Conservation (phyloP, 2,329 filamentous ascomycete species). For the Elsinoe batatas region DNA sequence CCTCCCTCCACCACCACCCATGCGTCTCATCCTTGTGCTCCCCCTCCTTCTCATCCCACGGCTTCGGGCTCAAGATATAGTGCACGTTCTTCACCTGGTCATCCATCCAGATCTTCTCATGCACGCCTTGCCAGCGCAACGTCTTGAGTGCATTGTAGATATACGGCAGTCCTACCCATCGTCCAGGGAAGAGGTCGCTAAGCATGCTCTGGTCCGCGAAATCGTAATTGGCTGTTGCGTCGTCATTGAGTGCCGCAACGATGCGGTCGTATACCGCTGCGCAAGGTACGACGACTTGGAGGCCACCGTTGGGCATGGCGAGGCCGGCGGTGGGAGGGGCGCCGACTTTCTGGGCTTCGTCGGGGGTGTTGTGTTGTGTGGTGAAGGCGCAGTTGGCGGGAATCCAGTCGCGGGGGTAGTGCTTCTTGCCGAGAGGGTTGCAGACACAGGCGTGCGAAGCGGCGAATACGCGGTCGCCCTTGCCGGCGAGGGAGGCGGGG, state of each 20-base stretch:
- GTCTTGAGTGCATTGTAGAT: slow-evolving; percentile 54
- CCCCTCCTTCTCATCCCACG: slow-evolving; percentile 47
- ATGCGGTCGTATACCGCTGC: slow-evolving; percentile 44
- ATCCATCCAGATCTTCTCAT: slow-evolving; percentile 51
- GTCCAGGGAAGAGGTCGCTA: slow-evolving; percentile 46
- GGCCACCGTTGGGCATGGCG: slow-evolving; percentile 50
- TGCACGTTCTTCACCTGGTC: slow-evolving; percentile 53
- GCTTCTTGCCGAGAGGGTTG: slow-evolving; percentile 66
- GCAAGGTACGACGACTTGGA: slow-evolving; percentile 53
- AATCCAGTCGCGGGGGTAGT: slow-evolving; percentile 68
- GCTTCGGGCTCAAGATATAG: slow-evolving; percentile 53
- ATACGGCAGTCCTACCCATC: slow-evolving; percentile 51
- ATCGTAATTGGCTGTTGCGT: slow-evolving; percentile 41
- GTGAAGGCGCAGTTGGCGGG: slow-evolving; percentile 54
- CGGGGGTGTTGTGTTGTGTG: slow-evolving; percentile 43
- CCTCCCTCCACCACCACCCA: slow-evolving; percentile 49
- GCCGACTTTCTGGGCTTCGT: slow-evolving; percentile 43
- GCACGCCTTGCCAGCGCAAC: slow-evolving; percentile 46
- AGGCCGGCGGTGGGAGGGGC: slow-evolving; percentile 42
- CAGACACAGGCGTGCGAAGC: slow-evolving; percentile 78
- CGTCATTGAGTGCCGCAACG: slow-evolving; percentile 35
- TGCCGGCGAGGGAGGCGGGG: slow-evolving; percentile 40
- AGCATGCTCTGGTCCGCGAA: slow-evolving; percentile 52
- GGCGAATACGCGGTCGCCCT: slow-evolving; percentile 61
- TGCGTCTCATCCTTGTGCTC: slow-evolving; percentile 39